Evolutionary conservation across 768 basidiomycete genomes (phyloP), one percentile per base, ranked within the genome.

Genomic region (Leucocoprinus birnbaumii): DNA sequence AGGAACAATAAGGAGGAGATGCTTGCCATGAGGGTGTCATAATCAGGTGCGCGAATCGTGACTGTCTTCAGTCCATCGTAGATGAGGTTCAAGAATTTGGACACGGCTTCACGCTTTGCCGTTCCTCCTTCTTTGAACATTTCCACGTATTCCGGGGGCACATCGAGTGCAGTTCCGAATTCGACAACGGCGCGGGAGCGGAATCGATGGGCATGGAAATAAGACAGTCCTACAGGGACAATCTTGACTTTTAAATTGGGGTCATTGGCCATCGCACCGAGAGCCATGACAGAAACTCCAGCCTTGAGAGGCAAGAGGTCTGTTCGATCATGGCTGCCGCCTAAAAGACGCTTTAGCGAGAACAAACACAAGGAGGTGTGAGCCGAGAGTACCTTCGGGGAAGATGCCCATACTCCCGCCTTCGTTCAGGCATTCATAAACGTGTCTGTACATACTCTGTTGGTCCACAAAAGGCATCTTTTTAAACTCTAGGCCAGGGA

Each of bases 131-230:
- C 76, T 63, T 90, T 90, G 73, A 95, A 99, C 85, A 91, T 87
- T 26, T 89, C 85, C 2, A 98, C 86, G 31, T 91, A 75, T 59
- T 95, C 93, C 3, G 69, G 63, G n/a, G 96, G 94, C n/a, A 98
- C 91, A 63, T 93, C 89, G 57, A 98, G 73, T 8, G 95, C 91
- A 2, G 82, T 74, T 5, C 97, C 97, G 68, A 98, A 99, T 66
- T 99, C 97, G 47, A 99, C 89, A 24, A 99, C 97, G 6, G 94
- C 97, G 54, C 97, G 85, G 13, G 94, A 97, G 31, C 97, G 87
- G 77, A 98, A 99, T 59, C 87, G 86, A 73, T 87, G 83, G 1
- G 85, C 81, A 67, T 87, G 86, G 67, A 88, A 87, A 62, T 88
- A 87, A 31, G 83, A 84, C 24, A 88, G 64, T 64, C 89, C 83